phyloP scores from a whole-genome alignment of 768 basidiomycete genomes.

The Amanita brunnescens region DNA sequence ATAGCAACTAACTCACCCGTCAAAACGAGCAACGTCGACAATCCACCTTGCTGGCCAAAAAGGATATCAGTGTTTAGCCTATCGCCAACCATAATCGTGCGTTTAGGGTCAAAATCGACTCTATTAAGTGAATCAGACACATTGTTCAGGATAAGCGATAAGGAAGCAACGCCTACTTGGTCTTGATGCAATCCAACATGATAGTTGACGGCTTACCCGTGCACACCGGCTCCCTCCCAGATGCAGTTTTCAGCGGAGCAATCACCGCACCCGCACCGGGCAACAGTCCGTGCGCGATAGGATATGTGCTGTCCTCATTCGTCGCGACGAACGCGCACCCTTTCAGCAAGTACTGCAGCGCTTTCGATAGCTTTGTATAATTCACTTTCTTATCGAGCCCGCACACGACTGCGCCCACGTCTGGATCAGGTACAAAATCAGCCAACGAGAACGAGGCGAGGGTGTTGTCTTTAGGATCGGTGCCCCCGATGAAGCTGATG shows the following conservation, averaged over 20 bases:
- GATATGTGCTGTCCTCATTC: conserved; percentile 91
- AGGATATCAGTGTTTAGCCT: conserved; percentile 92
- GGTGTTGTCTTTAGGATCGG: conserved; percentile 78
- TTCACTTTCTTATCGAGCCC: conserved; percentile 83
- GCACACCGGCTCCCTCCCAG: conserved; percentile 60
- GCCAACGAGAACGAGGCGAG: conserved; percentile 59
- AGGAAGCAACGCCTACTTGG: conserved; percentile 28
- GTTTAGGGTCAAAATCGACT: conserved; percentile 75
- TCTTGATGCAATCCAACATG: conserved; percentile 90
- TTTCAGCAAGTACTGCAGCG: conserved; percentile 80
- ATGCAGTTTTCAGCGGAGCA: conserved; percentile 70
- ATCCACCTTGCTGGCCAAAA: conserved; percentile 82
- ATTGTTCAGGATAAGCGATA: no score
- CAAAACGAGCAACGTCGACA: conserved; percentile 83
- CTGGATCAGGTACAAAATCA: conserved; percentile 65
- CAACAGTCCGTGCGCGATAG: conserved; percentile 57
- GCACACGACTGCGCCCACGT: conserved; percentile 89
- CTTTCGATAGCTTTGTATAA: conserved; percentile 92
- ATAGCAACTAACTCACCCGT: conserved; percentile 47
- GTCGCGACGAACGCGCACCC: conserved; percentile 86
- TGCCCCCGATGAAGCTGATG: conserved; percentile 72
- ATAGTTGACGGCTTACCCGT: conserved; percentile 88
- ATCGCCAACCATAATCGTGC: conserved; percentile 95
- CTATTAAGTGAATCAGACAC: conserved; percentile 31
- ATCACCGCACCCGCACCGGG: conserved; percentile 84